Conservation (phyloP, 2,329 filamentous ascomycete species). For the Alternaria consortialis region DNA sequence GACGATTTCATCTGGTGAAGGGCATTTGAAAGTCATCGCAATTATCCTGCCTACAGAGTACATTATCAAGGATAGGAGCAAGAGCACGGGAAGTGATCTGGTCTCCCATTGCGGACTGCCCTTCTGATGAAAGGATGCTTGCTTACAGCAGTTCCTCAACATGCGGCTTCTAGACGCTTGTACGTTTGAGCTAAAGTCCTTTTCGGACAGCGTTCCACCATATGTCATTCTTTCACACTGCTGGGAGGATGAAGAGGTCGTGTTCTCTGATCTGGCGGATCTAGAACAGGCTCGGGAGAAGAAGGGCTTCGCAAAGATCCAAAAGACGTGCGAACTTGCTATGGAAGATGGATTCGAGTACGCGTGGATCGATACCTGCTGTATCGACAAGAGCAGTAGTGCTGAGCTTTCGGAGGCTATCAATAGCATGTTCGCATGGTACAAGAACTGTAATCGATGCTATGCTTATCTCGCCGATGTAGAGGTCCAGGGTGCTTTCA, state of each 20-base stretch:
- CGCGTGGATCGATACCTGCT: constrained; percentile 30
- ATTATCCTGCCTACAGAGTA: too few species aligned
- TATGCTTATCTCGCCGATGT: constrained; percentile 28
- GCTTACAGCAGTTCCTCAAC: too few species aligned
- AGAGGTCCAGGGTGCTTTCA: background rate
- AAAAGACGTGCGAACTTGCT: constrained; percentile 21
- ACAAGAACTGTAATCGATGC: constrained; percentile 20
- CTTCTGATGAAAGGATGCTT: too few species aligned
- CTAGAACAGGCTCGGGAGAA: constrained; percentile 15
- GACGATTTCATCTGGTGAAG: too few species aligned
- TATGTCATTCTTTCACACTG: constrained; percentile 33
- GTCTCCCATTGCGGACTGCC: background rate
- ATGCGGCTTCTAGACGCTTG: constrained; percentile 19
- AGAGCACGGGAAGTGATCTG: too few species aligned
- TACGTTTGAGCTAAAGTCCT: constrained; percentile 15
- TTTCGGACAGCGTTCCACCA: constrained; percentile 14
- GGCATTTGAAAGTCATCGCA: too few species aligned
- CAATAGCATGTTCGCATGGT: constrained; percentile 32
- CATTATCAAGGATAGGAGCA: too few species aligned
- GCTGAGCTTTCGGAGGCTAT: constrained; percentile 27
- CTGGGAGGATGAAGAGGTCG: constrained; percentile 26
- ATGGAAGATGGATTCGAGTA: constrained; percentile 11
- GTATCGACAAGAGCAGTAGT: constrained; percentile 33
- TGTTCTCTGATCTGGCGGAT: constrained; percentile 22
- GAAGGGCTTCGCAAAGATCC: constrained; percentile 28